Evolutionary conservation across 2,329 filamentous ascomycete genomes (phyloP).

Genomic region (Waltergamsia citrina): DNA sequence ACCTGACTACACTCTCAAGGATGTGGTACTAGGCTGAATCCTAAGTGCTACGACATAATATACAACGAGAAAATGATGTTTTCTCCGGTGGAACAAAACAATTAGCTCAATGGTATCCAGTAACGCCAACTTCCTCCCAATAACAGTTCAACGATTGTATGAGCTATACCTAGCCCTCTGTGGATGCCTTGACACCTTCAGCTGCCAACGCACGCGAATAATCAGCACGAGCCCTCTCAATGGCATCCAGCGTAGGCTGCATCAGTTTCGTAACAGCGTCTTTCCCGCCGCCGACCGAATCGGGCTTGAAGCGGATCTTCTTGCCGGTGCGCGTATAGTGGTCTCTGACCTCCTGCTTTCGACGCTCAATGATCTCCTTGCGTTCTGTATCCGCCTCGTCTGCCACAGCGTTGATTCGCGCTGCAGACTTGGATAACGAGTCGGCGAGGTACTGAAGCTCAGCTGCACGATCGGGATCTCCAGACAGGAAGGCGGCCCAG

Average conservation of each 20-base stretch:
- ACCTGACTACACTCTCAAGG: too few relatives aligned
- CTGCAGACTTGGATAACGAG: conserved; percentile 64
- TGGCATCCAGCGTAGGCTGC: conserved; percentile 60
- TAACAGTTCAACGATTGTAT: neutral
- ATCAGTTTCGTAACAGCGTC: conserved; percentile 70
- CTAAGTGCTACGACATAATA: too few relatives aligned
- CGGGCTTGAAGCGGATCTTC: conserved; percentile 60
- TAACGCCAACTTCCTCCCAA: neutral
- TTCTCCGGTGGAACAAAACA: neutral
- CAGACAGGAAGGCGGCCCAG: conserved; percentile 86
- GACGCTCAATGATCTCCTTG: conserved; percentile 52
- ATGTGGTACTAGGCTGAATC: too few relatives aligned
- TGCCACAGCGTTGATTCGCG: conserved; percentile 12
- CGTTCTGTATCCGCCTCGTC: conserved; percentile 33
- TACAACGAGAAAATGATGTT: neutral
- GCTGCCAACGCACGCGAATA: conserved; percentile 65
- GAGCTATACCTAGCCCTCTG: conserved; percentile 21
- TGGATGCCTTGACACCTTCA: conserved; percentile 40
- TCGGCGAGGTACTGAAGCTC: conserved; percentile 78
- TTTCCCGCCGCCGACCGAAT: conserved; percentile 63
- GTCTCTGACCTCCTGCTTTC: conserved; percentile 62
- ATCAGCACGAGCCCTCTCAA: conserved; percentile 60
- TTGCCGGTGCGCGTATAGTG: conserved; percentile 65
- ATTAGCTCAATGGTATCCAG: neutral
- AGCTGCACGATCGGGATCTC: conserved; percentile 67